These are phyloP conservation scores for Rhodotorula kratochvilovae DNA, from an alignment of 768 basidiomycete species.

Conservation along the genomic window DNA sequence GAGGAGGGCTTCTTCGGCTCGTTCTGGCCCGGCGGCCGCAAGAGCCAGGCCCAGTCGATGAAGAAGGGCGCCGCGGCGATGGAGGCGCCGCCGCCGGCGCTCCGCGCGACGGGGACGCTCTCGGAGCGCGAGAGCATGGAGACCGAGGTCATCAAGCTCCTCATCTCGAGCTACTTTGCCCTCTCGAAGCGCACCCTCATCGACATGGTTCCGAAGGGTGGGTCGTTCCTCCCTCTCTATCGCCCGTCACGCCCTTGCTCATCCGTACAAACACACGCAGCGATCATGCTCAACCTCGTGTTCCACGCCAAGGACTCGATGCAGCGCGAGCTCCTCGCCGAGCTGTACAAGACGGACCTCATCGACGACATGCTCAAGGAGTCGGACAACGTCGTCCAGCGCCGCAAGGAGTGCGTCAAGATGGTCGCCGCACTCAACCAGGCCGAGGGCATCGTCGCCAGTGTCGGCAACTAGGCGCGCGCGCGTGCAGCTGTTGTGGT, in stretches of 20 bases:
- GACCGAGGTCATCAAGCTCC: slow-evolving; percentile 97
- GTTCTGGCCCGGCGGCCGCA: slow-evolving; percentile 67
- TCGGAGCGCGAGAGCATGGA: slow-evolving; percentile 96
- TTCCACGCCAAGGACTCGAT: slow-evolving; percentile 89
- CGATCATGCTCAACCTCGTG: slow-evolving; percentile 64
- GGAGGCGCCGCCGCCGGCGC: slow-evolving; percentile 74
- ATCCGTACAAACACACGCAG: no score
- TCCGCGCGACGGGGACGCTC: slow-evolving; percentile 82
- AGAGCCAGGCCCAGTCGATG: slow-evolving; percentile 43
- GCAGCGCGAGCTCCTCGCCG: slow-evolving; percentile 87
- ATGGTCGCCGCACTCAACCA: slow-evolving; percentile 94
- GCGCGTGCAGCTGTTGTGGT: background rate
- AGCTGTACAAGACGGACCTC: slow-evolving; percentile 95
- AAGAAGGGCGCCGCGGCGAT: slow-evolving; percentile 53
- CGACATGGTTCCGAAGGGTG: slow-evolving; percentile 89
- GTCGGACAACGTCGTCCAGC: slow-evolving; percentile 78
- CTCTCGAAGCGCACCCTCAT: slow-evolving; percentile 83
- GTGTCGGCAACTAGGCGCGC: slow-evolving; percentile 8
- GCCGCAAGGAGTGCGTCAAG: slow-evolving; percentile 86
- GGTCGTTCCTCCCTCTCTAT: no score
- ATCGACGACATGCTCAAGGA: slow-evolving; percentile 89
- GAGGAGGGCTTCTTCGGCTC: slow-evolving; percentile 80
- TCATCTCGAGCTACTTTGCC: slow-evolving; percentile 66
- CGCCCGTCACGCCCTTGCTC: no score
- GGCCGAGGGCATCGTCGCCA: slow-evolving; percentile 76